phyloP scores from a whole-genome alignment of 441 rosid species.

The Pelargonium cotyledonis region DNA sequence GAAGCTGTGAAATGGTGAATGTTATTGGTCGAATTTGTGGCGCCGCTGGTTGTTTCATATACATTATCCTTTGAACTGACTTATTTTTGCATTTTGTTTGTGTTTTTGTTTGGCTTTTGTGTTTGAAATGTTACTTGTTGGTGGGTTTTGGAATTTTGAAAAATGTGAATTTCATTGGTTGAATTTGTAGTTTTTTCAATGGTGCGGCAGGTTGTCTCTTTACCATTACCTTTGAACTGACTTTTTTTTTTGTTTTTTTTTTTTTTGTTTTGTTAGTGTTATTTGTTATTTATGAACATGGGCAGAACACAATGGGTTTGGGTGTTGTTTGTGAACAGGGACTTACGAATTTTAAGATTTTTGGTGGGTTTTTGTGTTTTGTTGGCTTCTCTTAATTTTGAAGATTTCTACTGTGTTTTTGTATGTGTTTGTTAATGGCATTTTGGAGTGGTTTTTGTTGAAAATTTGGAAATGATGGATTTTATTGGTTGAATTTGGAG shows the following conservation, averaged over 20 bases:
- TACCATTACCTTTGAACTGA: background rate
- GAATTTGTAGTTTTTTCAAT: background rate
- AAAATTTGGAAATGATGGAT: background rate
- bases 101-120: no score
- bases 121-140: background rate
- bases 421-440: background rate
- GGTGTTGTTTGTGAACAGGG: background rate
- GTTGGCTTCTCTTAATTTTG: background rate
- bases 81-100: no score
- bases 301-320: background rate
- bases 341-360: background rate
- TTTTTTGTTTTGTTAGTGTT: no score
- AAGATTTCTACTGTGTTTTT: no score
- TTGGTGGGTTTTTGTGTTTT: background rate
- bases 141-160: background rate
- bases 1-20: no score
- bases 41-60: no score
- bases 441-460: no score
- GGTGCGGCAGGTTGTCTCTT: background rate
- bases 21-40: no score
- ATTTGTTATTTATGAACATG: background rate
- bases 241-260: background rate
- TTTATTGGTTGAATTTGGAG: background rate
- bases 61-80: no score
- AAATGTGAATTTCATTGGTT: background rate